phyloP scores from a whole-genome alignment of 345 rosid genomes.

The Eucalyptus globulus region DNA sequence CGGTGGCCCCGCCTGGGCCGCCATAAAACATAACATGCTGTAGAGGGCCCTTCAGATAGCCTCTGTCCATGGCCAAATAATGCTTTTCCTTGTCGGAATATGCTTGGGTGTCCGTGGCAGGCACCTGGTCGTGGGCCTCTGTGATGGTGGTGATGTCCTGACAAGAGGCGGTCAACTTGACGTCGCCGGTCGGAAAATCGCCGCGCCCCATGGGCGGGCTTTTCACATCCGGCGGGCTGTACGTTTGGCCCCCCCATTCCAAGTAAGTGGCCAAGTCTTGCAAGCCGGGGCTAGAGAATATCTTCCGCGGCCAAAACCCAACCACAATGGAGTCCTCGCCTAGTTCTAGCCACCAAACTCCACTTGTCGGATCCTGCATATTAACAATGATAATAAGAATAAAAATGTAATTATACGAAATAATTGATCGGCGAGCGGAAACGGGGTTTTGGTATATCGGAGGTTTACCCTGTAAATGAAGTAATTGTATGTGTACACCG shows the following conservation, averaged over 20 bases:
- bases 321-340: background rate
- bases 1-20: background rate
- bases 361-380: background rate
- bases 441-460: background rate
- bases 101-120: background rate
- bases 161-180: background rate
- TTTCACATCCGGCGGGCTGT: background rate
- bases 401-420: background rate
- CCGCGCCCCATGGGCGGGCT: conserved; percentile 3
- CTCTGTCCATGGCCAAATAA: background rate
- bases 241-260: conserved; percentile 5
- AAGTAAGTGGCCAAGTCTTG: background rate
- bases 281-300: background rate
- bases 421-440: background rate
- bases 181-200: background rate
- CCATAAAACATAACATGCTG: background rate
- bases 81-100: background rate
- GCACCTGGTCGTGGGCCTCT: background rate
- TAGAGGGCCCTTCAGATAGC: background rate
- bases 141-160: background rate
- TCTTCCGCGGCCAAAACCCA: background rate
- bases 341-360: background rate
- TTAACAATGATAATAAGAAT: background rate
- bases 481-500: background rate
- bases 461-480: background rate